Evolutionary conservation across 345 rosid species (phyloP), one percentile per base, ranked within the genome.

Genomic region (Rhizophora apiculata): DNA sequence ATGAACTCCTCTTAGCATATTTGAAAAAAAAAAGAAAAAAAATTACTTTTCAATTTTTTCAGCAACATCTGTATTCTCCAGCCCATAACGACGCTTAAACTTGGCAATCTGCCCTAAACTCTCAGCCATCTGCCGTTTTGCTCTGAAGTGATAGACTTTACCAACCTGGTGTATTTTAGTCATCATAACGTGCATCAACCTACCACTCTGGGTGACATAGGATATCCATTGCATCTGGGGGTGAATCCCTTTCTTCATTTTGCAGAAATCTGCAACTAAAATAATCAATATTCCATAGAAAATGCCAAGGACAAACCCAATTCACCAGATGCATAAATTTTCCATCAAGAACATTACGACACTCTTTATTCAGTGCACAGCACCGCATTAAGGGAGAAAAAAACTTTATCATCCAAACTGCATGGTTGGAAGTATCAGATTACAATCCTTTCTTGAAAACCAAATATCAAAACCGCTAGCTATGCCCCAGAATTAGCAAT

Each of bases 191-290:
- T 89, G 77, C 81, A 94, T 88, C 86, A 91, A 71, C 78, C 98
- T 79, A 70, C 98, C 97, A 34, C 93, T 89, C 72, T 87, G 95
- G 20, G 96, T 91, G 68, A 89, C 96, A 57, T 89, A 94, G 5
- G 98, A 91, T 78, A 94, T 86, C 96, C 97, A 95, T 71, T 90
- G 99, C 96, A 88, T 75, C 82, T 89, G 97, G 73, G 96, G 99
- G 81, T 95, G 97, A 71, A 86, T 11, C 60, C 98, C 97, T 74
- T 94, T 94, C 97, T 88, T 94, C 97, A 89, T 94, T 72, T 32
- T 59, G 32, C 0, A 22, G 36, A 30, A 69, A 51, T 29, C 73
- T 77, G 69, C 37, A 49, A 39, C 22, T 43, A 48, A 60, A 39
- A 49, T 43, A 43, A 13, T 43, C 18, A 15, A 43, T 7, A 34